A percentile compares a stretch with the other conserved stretches of the same genome.
These are phyloP conservation scores for Phaffia tasmanica DNA, from an alignment of 768 basidiomycete species.

Conservation along the genomic window DNA sequence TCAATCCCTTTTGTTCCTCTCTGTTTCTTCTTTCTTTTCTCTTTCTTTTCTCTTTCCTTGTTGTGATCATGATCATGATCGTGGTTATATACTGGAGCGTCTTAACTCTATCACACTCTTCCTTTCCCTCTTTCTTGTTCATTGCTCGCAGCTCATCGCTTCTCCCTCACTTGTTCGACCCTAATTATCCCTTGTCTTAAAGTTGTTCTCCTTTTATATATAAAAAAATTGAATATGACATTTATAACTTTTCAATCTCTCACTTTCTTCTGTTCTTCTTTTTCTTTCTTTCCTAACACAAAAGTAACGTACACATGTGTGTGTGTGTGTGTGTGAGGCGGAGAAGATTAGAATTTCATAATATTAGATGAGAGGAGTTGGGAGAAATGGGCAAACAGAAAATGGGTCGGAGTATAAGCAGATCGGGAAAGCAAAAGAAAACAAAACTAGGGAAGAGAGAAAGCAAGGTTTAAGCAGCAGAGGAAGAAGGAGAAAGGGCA, in stretches of 20 bases:
- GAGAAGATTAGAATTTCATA: not conserved
- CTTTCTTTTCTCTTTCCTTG: not conserved
- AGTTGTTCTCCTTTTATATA: not conserved
- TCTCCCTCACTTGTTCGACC: not conserved
- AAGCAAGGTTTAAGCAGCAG: not conserved
- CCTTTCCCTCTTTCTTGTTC: conserved; percentile 29
- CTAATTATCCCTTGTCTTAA: conserved; percentile 6
- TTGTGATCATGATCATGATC: not conserved
- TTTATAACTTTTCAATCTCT: conserved; percentile 1
- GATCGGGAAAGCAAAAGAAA: not conserved
- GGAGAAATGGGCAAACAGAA: not conserved
- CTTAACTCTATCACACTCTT: conserved; percentile 47
- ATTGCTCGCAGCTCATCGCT: not conserved
- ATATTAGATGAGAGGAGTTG: not conserved
- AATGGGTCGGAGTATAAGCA: not conserved
- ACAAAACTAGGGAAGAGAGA: not conserved
- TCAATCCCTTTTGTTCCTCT: not conserved
- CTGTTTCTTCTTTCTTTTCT: not conserved
- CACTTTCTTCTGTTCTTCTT: conserved; percentile 13
- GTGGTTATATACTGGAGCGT: not conserved
- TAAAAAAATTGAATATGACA: not conserved
- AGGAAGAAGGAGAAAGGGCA: not conserved
- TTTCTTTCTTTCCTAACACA: not conserved
- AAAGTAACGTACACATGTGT: no score
- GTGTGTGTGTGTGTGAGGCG: no score